Evolutionary conservation across 1,139 yeast species (phyloP), one percentile per base, ranked within the genome.

Genomic region (Magnusiomyces suaveolens): DNA sequence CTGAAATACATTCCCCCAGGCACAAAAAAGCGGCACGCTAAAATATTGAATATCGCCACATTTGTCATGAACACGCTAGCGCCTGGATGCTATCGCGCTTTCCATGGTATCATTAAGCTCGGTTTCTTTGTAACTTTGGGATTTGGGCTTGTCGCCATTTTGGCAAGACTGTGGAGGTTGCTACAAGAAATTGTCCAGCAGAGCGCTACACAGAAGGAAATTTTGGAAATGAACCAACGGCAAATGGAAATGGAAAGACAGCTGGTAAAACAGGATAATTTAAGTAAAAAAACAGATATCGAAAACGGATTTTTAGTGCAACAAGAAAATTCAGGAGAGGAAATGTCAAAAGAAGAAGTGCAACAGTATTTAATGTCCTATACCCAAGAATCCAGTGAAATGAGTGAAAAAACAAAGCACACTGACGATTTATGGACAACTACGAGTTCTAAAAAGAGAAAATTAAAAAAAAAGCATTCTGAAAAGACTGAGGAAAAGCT

Each of bases 111-210:
- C 16, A 21, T 48, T 3, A 25, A 16, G 18, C 33, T 48, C 8
- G 51, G 44, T 10, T 39, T 36, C 32, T 48, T 48, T 39, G 32
- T 48, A 2, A 48, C 51, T 3, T 23, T 48, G 12, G 51, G 51
- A 21, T 48, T 48, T 38, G 51, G 36, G 2, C 33, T 48, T 14
- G n/a, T 48, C 8, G 51, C 41, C 43, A 18, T 25, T 2, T n/a
- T 48, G n/a, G 26, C 51, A 2, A 4, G 43, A 12, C 14, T 48
- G 18, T 46, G 33, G 33, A 26, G n/a, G n/a, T 14, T 46, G 36
- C 16, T 46, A 20, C 38, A 46, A 21, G 20, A 20, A 2, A 26
- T 46, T 46, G 48, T 29, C 4, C 14, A n/a, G 25, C 48, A 46
- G 21, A 16, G 24, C 21, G 21, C 16, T 14, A 12, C 24, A n/a